Conservation (phyloP, 192 early-diverging fungal genomes). For the Lobulomyces angularis region DNA sequence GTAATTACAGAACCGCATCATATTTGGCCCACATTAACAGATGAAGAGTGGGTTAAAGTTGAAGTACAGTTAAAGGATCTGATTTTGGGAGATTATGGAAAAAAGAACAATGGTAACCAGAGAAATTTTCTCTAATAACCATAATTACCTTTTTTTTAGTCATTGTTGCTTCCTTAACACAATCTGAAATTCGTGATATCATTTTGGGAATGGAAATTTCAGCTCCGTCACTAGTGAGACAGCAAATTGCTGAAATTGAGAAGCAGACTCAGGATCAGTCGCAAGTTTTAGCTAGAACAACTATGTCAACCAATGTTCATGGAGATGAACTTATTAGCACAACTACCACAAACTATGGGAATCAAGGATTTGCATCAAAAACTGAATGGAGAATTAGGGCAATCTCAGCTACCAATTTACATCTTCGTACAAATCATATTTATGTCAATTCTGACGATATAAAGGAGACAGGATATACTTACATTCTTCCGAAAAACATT, state of each 20-base stretch:
- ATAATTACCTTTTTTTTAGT: too few relatives aligned
- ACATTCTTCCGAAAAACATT: conserved; percentile 95
- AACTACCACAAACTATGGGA: conserved; percentile 92
- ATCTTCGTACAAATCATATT: conserved; percentile 89
- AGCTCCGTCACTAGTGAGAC: conserved; percentile 87
- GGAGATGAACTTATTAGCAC: conserved; percentile 98
- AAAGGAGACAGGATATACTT: conserved; percentile 86
- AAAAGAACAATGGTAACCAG: conserved; percentile 90
- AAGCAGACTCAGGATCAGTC: conserved; percentile 88
- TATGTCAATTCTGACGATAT: conserved; percentile 94
- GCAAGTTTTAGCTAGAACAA: conserved; percentile 88
- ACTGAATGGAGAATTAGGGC: conserved; percentile 98
- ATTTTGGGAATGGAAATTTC: conserved; percentile 99
- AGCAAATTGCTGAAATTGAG: conserved; percentile 96
- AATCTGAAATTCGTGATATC: conserved; percentile 95
- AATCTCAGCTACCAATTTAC: conserved; percentile 91
- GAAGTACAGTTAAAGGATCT: conserved; percentile 92
- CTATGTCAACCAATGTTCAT: conserved; percentile 90
- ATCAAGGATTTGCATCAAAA: conserved; percentile 94
- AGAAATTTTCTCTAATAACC: too few relatives aligned
- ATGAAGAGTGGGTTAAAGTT: conserved; percentile 95
- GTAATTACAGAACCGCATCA: conserved; percentile 91
- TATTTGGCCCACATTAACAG: conserved; percentile 92
- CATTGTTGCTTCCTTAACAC: conserved; percentile 89
- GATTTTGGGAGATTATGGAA: conserved; percentile 96